Base-by-base conservation (phyloP, 495 filamentous ascomycete genomes). In the Annulohypoxylon nitens region DNA sequence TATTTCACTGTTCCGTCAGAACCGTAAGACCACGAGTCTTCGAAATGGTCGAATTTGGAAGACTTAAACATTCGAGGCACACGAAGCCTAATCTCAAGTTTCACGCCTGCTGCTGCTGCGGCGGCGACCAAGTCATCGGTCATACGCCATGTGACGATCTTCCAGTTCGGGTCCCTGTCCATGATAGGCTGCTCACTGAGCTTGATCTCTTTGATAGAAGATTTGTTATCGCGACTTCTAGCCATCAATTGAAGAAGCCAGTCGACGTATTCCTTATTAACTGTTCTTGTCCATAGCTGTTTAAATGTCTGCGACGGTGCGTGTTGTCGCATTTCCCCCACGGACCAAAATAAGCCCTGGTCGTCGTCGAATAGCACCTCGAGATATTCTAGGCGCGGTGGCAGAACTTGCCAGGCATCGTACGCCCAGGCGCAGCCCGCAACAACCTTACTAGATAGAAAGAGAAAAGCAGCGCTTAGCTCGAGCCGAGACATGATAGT, bases 291-390 rank as follows among this genome's bases (percentile, higher is more conserved):
- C 3, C 26, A 61, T 54, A 70, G 33, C 58, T 54, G 12, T 4
- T 43, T 14, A 12, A 43, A 43, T 4, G 39, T 43, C 10, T 43
- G 10, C 10, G 37, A 18, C 53, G 53, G 34, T 9, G 51, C 14
- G 11, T 64, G 53, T 9, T 4, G 25, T 25, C 37, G 14, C 69
- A 71, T 61, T 0, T 65, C 61, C 0, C 5, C 5, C 0, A 47
- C 2, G 2, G 69, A 61, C 69, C 69, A 71, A 48, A 71, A 71
- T 18, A 71, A 3, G 11, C 69, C 69, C 36, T 36, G 34, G 33
- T 45, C 2, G 11, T 30, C 25, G 26, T 60, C 25, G 23, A 71
- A 66, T 9, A 8, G 11, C 1, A 71, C 6, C 1, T 47, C 12
- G 1, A 71, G 47, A 1, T 26, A n/a, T 3, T 65, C 57, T 7